Conservation (phyloP, 768 basidiomycete genomes). For the Phylloporus sp. region DNA sequence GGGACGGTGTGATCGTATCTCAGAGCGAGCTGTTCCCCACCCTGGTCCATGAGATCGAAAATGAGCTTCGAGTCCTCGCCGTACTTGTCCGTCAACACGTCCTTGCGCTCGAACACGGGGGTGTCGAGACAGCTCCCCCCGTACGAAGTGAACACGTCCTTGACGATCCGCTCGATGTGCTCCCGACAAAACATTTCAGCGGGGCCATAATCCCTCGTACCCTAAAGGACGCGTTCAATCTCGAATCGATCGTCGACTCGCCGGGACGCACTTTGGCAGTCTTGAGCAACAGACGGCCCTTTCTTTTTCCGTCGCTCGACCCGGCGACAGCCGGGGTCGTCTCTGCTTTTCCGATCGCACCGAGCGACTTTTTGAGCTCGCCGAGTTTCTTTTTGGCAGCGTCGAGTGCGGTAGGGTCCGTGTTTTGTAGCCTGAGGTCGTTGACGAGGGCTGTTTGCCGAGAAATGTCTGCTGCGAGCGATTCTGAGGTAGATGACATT, state of each 20-base stretch:
- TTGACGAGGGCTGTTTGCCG: slow-evolving; percentile 55
- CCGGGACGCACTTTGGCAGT: slow-evolving; percentile 74
- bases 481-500: slow-evolving; percentile 40
- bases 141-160: slow-evolving; percentile 80
- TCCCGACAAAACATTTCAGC: slow-evolving; percentile 89
- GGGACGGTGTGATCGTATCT: slow-evolving; percentile 98
- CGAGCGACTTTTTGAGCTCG: slow-evolving; percentile 59
- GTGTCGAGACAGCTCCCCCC: slow-evolving; percentile 94
- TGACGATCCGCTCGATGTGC: slow-evolving; percentile 83
- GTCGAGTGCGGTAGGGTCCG: slow-evolving; percentile 47
- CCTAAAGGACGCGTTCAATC: slow-evolving; percentile 41
- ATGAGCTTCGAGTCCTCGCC: slow-evolving; percentile 98
- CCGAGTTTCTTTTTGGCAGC: slow-evolving; percentile 65
- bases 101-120: slow-evolving; percentile 96
- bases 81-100: slow-evolving; percentile 93
- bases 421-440: slow-evolving; percentile 53
- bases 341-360: slow-evolving; percentile 33
- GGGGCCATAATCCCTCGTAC: slow-evolving; percentile 92
- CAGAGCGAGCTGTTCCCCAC: slow-evolving; percentile 91
- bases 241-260: slow-evolving; percentile 15
- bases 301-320: slow-evolving; percentile 49
- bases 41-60: slow-evolving; percentile 96
- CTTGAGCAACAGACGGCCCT: slow-evolving; percentile 73
- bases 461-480: slow-evolving; percentile 51
- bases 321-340: slow-evolving; percentile 34